Conservation (phyloP, 371 early-diverging fungal species). For the Syncephalastrum monosporum region DNA sequence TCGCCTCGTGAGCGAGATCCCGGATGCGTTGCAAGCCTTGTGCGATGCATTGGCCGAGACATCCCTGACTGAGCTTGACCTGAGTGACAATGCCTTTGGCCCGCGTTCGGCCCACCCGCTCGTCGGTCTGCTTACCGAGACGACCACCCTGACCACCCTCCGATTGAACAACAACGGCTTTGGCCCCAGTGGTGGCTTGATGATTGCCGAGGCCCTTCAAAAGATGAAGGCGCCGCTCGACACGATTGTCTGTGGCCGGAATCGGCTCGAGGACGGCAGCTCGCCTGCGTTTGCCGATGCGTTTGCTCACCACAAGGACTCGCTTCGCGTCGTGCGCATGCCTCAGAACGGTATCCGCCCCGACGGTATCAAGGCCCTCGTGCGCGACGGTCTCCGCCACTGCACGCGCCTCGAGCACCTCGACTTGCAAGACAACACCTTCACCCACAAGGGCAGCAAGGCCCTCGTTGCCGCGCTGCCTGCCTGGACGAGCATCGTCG, state of each 20-base stretch:
- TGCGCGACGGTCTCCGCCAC: conserved; percentile 60
- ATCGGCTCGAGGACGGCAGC: conserved; percentile 90
- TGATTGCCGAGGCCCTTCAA: conserved; percentile 84
- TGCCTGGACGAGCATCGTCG: conserved; percentile 74
- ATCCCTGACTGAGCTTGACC: conserved; percentile 75
- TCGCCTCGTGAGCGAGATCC: conserved; percentile 88
- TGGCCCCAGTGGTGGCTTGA: conserved; percentile 84
- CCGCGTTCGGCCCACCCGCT: conserved; percentile 92
- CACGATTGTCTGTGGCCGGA: conserved; percentile 88
- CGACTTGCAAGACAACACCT: conserved; percentile 97
- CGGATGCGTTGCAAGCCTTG: conserved; percentile 77
- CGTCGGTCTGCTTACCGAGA: conserved; percentile 79
- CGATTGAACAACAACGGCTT: conserved; percentile 96
- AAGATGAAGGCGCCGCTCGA: conserved; percentile 66
- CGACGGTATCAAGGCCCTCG: conserved; percentile 80
- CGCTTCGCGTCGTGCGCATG: conserved; percentile 82
- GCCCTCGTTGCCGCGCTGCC: conserved; percentile 81
- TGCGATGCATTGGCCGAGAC: conserved; percentile 82
- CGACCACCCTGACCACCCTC: conserved; percentile 73
- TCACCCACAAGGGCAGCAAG: conserved; percentile 77
- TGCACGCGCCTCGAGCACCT: conserved; percentile 73
- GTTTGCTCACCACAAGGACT: conserved; percentile 71
- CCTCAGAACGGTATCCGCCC: conserved; percentile 97
- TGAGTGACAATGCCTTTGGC: conserved; percentile 98
- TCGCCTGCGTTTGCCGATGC: conserved; percentile 75